Percentiles rank a stretch among this genome's conserved stretches.
Evolutionary conservation across 306 rosid genomes (phyloP).

Genomic region (Trifolium repens): DNA sequence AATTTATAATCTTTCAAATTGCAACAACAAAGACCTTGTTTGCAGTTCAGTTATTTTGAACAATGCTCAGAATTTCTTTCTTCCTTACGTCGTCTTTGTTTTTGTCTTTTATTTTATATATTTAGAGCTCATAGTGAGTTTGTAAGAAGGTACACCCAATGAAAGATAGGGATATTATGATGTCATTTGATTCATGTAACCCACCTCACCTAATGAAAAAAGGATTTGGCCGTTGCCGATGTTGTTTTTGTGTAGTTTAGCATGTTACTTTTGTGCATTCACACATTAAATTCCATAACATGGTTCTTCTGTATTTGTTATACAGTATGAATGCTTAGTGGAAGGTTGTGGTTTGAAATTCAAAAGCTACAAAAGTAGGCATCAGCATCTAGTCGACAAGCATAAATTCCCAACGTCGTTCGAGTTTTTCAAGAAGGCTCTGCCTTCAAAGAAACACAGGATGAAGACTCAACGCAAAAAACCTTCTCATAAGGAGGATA

Average conservation of each 20-base stretch:
- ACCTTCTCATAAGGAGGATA: conserved; percentile 47
- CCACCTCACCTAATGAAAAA: neutral
- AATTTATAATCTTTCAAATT: conserved; percentile 12
- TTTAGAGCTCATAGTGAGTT: conserved; percentile 21
- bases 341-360: conserved; percentile 90
- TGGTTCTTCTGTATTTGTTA: conserved; percentile 19
- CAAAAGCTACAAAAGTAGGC: conserved; percentile 77
- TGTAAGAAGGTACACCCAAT: neutral
- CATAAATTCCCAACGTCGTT: conserved; percentile 82
- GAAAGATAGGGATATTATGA: neutral
- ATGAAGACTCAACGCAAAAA: conserved; percentile 64
- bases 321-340: conserved; percentile 89
- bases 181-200: neutral
- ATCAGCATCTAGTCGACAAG: conserved; percentile 91
- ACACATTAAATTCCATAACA: conserved; percentile 13
- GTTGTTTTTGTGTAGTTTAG: neutral
- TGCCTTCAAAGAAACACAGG: conserved; percentile 76
- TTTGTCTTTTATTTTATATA: neutral
- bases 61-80: conserved; percentile 2
- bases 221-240: neutral
- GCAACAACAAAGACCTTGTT: conserved; percentile 1
- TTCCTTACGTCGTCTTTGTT: neutral
- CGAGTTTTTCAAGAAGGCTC: conserved; percentile 74
- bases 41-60: neutral
- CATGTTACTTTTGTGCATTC: neutral